phyloP scores from a whole-genome alignment of 495 filamentous ascomycete species.

The Penicillium mononematosum region DNA sequence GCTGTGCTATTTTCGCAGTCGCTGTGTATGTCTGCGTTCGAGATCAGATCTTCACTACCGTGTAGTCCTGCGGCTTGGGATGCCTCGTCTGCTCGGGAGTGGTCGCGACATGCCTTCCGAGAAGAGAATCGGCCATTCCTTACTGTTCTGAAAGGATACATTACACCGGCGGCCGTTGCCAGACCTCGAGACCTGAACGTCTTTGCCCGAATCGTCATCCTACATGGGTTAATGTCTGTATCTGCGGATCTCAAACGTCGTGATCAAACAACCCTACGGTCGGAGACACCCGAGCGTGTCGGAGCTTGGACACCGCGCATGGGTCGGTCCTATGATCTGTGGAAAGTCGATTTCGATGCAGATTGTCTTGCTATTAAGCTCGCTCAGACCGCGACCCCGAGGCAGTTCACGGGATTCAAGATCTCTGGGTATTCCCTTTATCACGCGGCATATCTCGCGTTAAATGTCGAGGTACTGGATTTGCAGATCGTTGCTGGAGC shows the following conservation, averaged over 20 bases:
- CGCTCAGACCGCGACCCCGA: constrained; percentile 25
- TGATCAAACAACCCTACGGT: constrained; percentile 50
- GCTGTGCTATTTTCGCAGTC: constrained; percentile 57
- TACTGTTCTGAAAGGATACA: constrained; percentile 50
- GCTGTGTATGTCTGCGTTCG: constrained; percentile 58
- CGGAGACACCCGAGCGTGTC: constrained; percentile 38
- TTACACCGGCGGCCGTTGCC: constrained; percentile 35
- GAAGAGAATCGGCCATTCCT: constrained; percentile 41
- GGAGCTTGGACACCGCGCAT: constrained; percentile 51
- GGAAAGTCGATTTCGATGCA: constrained; percentile 54
- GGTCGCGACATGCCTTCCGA: constrained; percentile 35
- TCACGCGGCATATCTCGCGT: constrained; percentile 49
- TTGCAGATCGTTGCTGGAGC: constrained; percentile 57
- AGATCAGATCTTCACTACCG: constrained; percentile 50
- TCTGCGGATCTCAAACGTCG: constrained; percentile 55
- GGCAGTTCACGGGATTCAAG: constrained; percentile 41
- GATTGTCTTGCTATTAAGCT: constrained; percentile 43
- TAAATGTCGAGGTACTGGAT: constrained; percentile 54
- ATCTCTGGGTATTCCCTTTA: constrained; percentile 48
- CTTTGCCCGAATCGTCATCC: constrained; percentile 46
- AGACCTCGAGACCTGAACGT: constrained; percentile 45
- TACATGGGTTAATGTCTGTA: constrained; percentile 57
- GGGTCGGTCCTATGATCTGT: constrained; percentile 48
- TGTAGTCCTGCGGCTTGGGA: constrained; percentile 51
- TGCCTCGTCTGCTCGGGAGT: constrained; percentile 46